Conservation (phyloP, 2,329 filamentous ascomycete species). For the Mycocentrospora acerina region DNA sequence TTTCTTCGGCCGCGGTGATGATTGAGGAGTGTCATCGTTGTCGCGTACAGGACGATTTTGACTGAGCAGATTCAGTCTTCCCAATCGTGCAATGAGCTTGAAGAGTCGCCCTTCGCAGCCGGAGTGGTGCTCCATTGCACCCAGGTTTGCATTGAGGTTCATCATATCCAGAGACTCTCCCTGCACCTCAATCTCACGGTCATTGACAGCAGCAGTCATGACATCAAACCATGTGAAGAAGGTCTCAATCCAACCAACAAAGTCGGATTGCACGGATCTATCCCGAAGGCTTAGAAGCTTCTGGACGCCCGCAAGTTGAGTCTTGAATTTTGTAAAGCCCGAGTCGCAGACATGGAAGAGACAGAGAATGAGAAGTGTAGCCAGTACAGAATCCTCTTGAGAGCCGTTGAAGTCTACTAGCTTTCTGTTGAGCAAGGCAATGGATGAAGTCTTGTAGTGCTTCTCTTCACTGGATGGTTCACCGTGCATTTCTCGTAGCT, state of each 20-base stretch:
- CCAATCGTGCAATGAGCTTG: constrained; percentile 80
- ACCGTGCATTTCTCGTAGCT: constrained; percentile 43
- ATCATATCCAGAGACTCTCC: constrained; percentile 64
- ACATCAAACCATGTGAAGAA: constrained; percentile 95
- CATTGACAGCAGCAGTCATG: constrained; percentile 87
- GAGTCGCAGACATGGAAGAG: constrained; percentile 94
- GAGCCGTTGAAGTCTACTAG: constrained; percentile 74
- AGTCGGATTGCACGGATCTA: constrained; percentile 59
- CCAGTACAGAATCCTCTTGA: constrained; percentile 82
- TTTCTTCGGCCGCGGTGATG: constrained; percentile 36
- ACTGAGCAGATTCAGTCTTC: constrained; percentile 79
- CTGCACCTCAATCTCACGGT: constrained; percentile 79
- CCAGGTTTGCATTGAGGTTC: constrained; percentile 65
- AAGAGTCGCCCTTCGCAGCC: constrained; percentile 87
- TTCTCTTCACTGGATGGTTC: constrained; percentile 75
- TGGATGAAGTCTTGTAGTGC: constrained; percentile 80
- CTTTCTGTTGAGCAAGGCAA: constrained; percentile 80
- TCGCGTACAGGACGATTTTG: constrained; percentile 59
- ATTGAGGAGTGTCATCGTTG: constrained; percentile 34
- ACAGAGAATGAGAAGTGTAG: constrained; percentile 83
- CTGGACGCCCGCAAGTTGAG: constrained; percentile 89
- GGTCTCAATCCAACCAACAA: constrained; percentile 86
- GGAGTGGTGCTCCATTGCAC: constrained; percentile 78
- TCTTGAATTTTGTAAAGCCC: constrained; percentile 88
- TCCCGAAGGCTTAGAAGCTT: constrained; percentile 81